phyloP scores from a whole-genome alignment of 202 grass and related monocot genomes.

The Setaria viridis region DNA sequence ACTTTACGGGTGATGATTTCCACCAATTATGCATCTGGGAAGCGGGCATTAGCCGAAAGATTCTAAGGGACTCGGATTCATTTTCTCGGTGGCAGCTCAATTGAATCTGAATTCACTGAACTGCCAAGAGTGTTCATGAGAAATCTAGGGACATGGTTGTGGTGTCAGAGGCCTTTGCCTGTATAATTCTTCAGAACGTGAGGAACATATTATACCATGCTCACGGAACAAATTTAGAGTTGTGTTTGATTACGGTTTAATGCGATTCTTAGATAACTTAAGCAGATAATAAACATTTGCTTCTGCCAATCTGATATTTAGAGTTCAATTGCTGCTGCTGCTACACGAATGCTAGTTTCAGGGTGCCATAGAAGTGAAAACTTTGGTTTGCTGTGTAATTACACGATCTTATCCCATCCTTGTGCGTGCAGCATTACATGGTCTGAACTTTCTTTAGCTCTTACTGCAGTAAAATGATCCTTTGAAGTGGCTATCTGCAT shows the following conservation, averaged over 20 bases:
- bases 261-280: constrained; percentile 31
- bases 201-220: constrained; percentile 20
- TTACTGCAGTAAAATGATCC: too few relatives aligned
- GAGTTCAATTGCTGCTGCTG: too few relatives aligned
- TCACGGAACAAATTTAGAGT: constrained; percentile 32
- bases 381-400: too few relatives aligned
- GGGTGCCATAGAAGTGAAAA: too few relatives aligned
- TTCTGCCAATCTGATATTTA: background rate
- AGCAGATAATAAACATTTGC: constrained; percentile 28
- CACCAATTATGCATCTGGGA: constrained; percentile 58
- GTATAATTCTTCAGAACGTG: constrained; percentile 43
- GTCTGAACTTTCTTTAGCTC: too few relatives aligned
- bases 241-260: constrained; percentile 29
- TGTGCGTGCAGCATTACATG: too few relatives aligned
- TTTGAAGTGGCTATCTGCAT: too few relatives aligned
- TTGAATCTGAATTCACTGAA: constrained; percentile 25
- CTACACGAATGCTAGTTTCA: too few relatives aligned
- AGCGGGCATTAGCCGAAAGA: background rate
- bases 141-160: constrained; percentile 38
- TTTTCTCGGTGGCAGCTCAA: too few relatives aligned
- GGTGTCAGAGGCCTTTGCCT: constrained; percentile 23
- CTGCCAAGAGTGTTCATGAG: constrained; percentile 4
- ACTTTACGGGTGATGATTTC: constrained; percentile 35
- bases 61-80: too few relatives aligned
- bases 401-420: too few relatives aligned